Conservation (phyloP, 768 basidiomycete genomes). For the Chalciporus piperatus region DNA sequence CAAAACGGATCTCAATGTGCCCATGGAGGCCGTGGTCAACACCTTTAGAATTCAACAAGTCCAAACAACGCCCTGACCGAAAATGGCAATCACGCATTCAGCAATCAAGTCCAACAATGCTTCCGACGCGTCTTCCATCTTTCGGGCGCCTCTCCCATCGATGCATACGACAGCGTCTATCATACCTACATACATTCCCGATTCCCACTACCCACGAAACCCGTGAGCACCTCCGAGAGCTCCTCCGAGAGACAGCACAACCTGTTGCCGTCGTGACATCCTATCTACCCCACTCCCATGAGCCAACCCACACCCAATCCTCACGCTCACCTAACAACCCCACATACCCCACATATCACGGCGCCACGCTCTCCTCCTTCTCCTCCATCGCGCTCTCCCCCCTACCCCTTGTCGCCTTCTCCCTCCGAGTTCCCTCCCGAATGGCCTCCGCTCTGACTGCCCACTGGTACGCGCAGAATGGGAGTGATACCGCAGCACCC, state of each 20-base stretch:
- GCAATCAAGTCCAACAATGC: conserved; percentile 1
- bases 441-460: conserved; percentile 66
- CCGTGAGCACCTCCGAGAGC: conserved; percentile 41
- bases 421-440: conserved; percentile 84
- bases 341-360: conserved; percentile 58
- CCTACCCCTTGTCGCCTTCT: conserved; percentile 83
- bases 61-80: background rate
- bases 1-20: too few species aligned
- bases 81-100: background rate
- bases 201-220: conserved; percentile 6
- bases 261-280: conserved; percentile 86
- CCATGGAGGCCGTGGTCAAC: too few species aligned
- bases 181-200: conserved; percentile 4
- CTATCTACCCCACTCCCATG: conserved; percentile 38
- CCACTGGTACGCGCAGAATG: conserved; percentile 9
- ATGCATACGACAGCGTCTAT: background rate
- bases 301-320: background rate
- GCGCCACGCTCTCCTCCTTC: conserved; percentile 92
- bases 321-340: background rate
- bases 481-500: background rate
- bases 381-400: conserved; percentile 90
- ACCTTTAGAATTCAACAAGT: conserved; percentile 2
- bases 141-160: background rate
- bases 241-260: conserved; percentile 77
- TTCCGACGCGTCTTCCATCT: background rate